These are phyloP conservation scores for Apiospora rasikravindrae DNA, from an alignment of 2,329 filamentous ascomycete species.

Conservation along the genomic window DNA sequence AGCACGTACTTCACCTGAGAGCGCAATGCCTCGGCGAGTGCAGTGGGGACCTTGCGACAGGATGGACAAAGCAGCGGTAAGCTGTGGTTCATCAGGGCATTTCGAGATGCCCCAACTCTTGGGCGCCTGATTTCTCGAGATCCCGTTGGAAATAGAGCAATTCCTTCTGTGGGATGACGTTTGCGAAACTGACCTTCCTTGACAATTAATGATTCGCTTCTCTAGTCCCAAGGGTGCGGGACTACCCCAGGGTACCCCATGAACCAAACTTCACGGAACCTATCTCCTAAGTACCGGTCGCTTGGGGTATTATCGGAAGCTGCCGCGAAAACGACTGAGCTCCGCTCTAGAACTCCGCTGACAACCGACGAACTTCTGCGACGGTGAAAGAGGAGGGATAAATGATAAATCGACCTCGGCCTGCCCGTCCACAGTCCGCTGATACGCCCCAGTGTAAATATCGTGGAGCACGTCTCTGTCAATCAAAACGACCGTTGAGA, in stretches of 20 bases:
- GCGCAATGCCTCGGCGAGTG: neutral
- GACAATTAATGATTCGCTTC: neutral
- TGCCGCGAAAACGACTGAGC: neutral
- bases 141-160: neutral
- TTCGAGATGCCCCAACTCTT: neutral
- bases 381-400: neutral
- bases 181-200: neutral
- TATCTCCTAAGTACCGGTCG: neutral
- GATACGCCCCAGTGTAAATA: neutral
- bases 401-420: neutral
- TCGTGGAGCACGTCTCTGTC: neutral
- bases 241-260: neutral
- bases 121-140: neutral
- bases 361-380: neutral
- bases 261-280: neutral
- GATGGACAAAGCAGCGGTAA: neutral
- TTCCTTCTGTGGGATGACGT: neutral
- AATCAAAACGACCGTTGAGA: neutral
- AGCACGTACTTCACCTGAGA: neutral
- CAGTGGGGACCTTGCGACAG: neutral
- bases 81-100: neutral
- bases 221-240: neutral
- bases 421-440: neutral
- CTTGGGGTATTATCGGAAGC: neutral
- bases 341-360: conserved; percentile 2